Evolutionary conservation across 2,329 filamentous ascomycete species (phyloP).

Genomic region (Colletotrichum trifolii): DNA sequence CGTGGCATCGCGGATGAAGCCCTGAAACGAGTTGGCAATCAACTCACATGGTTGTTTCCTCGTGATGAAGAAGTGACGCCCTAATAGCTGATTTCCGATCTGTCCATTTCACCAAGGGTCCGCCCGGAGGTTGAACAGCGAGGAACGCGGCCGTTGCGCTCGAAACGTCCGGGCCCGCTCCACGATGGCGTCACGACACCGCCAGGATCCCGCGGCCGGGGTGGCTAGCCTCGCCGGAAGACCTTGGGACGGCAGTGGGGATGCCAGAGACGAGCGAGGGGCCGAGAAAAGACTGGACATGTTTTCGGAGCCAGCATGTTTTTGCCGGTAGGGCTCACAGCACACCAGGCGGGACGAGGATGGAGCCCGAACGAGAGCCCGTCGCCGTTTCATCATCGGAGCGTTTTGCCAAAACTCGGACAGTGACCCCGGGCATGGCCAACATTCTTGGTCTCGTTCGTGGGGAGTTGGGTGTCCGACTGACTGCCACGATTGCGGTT

Average conservation of each 20-base stretch:
- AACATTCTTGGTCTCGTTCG: conserved; percentile 4
- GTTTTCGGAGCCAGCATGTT: background rate
- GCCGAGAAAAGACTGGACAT: background rate
- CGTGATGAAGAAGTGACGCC: background rate
- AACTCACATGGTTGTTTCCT: background rate
- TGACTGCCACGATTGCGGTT: conserved; percentile 3
- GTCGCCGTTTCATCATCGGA: conserved; percentile 1
- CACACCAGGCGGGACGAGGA: background rate
- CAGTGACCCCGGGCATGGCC: conserved; percentile 2
- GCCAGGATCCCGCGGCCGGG: background rate
- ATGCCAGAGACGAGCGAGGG: background rate
- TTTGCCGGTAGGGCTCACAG: background rate
- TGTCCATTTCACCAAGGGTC: background rate
- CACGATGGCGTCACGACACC: conserved; percentile 4
- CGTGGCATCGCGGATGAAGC: background rate
- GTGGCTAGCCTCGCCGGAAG: conserved; percentile 5
- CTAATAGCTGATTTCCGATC: background rate
- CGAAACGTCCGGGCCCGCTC: conserved; percentile 27
- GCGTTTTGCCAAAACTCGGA: background rate
- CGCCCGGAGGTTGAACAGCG: background rate
- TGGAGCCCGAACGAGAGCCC: background rate
- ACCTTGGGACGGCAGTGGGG: conserved; percentile 13
- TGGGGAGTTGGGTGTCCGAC: background rate
- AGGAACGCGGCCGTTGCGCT: background rate
- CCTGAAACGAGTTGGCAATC: conserved; percentile 4